Percentiles rank a stretch among this genome's conserved stretches.
These are phyloP conservation scores for Solanum dulcamara DNA, from an alignment of 257 asterid genomes.

Conservation along the genomic window DNA sequence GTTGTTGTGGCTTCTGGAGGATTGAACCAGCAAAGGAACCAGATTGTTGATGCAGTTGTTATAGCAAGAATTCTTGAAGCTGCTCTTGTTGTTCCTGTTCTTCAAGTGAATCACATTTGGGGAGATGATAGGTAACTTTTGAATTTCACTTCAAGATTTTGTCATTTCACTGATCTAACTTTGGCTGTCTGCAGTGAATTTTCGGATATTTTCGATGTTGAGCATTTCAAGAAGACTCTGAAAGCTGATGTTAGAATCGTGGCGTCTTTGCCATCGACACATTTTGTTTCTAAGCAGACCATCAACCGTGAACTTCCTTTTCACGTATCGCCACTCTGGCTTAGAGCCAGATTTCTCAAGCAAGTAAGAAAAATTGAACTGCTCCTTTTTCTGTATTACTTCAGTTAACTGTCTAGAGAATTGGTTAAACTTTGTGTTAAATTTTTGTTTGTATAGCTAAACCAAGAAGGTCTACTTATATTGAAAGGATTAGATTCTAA, in stretches of 20 bases:
- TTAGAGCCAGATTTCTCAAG: conserved; percentile 40
- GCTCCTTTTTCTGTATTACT: neutral
- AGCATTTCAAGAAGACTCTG: conserved; percentile 51
- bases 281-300: conserved; percentile 41
- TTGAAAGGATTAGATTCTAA: conserved; percentile 53
- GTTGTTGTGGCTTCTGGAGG: conserved; percentile 66
- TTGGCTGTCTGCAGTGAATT: conserved; percentile 42
- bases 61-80: conserved; percentile 55
- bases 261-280: conserved; percentile 48
- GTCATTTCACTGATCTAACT: neutral
- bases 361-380: conserved; percentile 22
- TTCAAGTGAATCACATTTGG: conserved; percentile 60
- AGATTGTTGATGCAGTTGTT: conserved; percentile 65
- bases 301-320: conserved; percentile 43
- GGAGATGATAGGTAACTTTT: conserved; percentile 30
- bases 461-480: conserved; percentile 48
- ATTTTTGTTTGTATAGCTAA: conserved; percentile 20
- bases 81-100: conserved; percentile 48
- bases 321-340: conserved; percentile 51
- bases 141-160: neutral
- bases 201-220: conserved; percentile 51
- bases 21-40: conserved; percentile 57
- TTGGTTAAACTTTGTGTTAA: neutral
- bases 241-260: conserved; percentile 48
- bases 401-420: neutral